Base-by-base conservation (phyloP, 2,329 filamentous ascomycete genomes). In the Beauveria bassiana region DNA sequence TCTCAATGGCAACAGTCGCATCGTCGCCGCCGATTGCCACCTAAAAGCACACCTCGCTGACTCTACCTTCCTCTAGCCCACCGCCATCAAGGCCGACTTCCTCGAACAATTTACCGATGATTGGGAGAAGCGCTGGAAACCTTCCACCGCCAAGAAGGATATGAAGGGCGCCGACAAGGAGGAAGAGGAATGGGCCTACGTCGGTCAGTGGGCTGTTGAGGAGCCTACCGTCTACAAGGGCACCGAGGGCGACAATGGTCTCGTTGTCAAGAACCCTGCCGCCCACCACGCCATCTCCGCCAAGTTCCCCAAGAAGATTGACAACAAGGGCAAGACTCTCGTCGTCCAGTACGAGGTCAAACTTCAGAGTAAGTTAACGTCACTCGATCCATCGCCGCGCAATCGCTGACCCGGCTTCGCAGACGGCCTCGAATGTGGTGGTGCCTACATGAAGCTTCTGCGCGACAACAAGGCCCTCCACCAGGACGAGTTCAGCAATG, bases 321-420 rank as follows among this genome's bases (percentile, higher is more conserved):
- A 97, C 79, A 95, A 96, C 86, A 98, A 93, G 86, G 92, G 85
- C 79, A 96, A 99, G 83, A 90, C 91, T 63, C 85, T 99, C 57
- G 95, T 99, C 68, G 91, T 99, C 59, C 95, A 99, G 79, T 99
- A 99, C 75, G 95, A 99, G 77, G 95, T 98, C 74, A 99, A 99
- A 86, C 90, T 97, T 67, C 95, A 99, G 81, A 91, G 91, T 96
- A 83, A 78, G 89, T 83, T 65, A 0, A 12, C 16, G 12, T 62
- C 20, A 22, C 31, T 46, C 61, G 10, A 16, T 8, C 4, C 2
- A 40, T 45, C 53, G n/a, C 9, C 16, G 16, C 5, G 47, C 47
- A 24, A 61, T 57, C 45, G 52, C 54, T 42, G 28, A 52, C 46
- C 40, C 43, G 52, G 64, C 49, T 53, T 61, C 63, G 10, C 65